These are phyloP conservation scores for Eimeria acervulina DNA, from an alignment of 169 alveolate genomes.

Conservation along the genomic window DNA sequence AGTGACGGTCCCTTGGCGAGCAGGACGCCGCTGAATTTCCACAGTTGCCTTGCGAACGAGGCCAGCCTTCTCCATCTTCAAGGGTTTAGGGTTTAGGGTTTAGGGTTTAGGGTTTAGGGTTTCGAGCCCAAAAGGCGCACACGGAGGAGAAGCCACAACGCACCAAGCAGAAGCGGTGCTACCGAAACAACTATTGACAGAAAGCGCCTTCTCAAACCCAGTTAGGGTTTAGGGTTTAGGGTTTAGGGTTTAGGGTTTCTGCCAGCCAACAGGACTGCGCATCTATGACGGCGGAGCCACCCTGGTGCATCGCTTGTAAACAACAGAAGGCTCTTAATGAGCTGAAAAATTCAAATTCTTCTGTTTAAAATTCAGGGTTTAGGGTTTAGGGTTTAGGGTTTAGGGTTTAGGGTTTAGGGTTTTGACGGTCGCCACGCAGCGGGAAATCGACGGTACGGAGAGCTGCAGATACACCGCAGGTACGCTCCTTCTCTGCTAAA, in stretches of 20 bases:
- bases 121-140: not conserved
- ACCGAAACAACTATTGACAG: not conserved
- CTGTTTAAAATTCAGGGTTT: not conserved
- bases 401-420: not conserved
- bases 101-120: too few species aligned
- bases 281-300: not conserved
- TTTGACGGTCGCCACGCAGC: not conserved
- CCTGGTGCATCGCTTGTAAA: not conserved
- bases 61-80: constrained; percentile 35
- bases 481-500: not conserved
- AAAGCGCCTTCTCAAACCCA: too few species aligned
- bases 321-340: not conserved
- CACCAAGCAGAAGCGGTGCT: not conserved
- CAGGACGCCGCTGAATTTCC: constrained; percentile 77
- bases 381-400: constrained; percentile 18
- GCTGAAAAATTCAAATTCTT: not conserved
- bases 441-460: not conserved
- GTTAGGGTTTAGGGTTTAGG: not conserved
- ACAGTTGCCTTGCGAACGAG: constrained; percentile 72
- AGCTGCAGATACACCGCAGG: too few species aligned
- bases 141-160: not conserved
- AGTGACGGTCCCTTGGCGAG: constrained; percentile 13
- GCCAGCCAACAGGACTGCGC: too few species aligned
- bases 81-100: constrained; percentile 21
- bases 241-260: not conserved